Evolutionary conservation across 306 rosid genomes (phyloP).

Genomic region (Parietaria judaica): DNA sequence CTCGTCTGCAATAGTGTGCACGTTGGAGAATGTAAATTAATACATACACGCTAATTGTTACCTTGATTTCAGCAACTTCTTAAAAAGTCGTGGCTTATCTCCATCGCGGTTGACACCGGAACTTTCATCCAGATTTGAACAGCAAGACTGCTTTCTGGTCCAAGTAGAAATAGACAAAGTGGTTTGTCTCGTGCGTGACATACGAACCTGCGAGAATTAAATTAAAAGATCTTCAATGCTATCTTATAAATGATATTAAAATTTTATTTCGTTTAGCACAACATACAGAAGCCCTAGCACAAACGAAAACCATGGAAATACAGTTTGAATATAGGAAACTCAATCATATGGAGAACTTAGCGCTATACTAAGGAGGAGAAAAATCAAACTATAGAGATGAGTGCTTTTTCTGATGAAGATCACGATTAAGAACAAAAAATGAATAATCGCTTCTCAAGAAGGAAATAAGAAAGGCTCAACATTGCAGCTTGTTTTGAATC

Average conservation of each 20-base stretch:
- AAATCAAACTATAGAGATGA: background rate
- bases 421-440: background rate
- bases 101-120: slow-evolving; percentile 2
- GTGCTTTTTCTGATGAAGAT: background rate
- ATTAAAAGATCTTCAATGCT: slow-evolving; percentile 7
- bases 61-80: slow-evolving; percentile 27
- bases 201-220: slow-evolving; percentile 62
- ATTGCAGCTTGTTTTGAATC: no score
- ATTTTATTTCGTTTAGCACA: background rate
- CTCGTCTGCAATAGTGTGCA: slow-evolving; percentile 20
- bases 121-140: slow-evolving; percentile 72
- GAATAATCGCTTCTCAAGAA: background rate
- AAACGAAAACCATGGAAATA: background rate
- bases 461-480: background rate
- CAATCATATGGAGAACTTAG: background rate
- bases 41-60: slow-evolving; percentile 50
- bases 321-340: background rate
- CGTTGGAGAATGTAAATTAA: slow-evolving; percentile 23
- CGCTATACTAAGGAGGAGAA: no score
- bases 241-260: slow-evolving; percentile 7
- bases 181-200: slow-evolving; percentile 97
- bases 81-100: slow-evolving; percentile 6
- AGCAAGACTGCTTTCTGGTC: slow-evolving; percentile 95
- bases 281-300: background rate
- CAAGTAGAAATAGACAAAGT: slow-evolving; percentile 95